Evolutionary conservation across 352 stramenopile species (phyloP), one percentile per base, ranked within the genome.

Genomic region (Phytophthora sp.): DNA sequence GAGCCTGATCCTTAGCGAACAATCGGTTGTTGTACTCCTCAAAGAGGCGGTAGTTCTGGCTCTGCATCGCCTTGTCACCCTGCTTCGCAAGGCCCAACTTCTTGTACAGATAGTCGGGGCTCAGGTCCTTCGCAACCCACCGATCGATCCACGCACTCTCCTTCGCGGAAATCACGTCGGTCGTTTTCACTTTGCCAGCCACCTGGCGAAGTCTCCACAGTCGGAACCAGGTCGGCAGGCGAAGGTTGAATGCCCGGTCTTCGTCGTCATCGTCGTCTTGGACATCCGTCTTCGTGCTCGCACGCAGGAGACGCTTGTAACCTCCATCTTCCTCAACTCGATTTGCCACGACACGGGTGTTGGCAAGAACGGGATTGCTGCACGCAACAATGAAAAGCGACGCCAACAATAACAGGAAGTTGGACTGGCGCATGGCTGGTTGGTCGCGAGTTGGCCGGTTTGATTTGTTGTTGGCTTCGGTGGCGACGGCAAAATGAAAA

Each of bases 331-430:
- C 18, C 4, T n/a, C n/a, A n/a, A n/a, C n/a, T n/a, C n/a, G n/a
- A n/a, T 12, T 30, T 11, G 39, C 39, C 10, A 32, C 39, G 3
- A 9, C 39, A 30, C 10, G 11, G n/a, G n/a, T n/a, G n/a, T n/a
- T n/a, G n/a, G n/a, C n/a, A n/a, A n/a, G n/a, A n/a, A n/a, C n/a
- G n/a, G n/a, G n/a, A 20, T 12, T 13, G 23, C 20, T 31, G 10
- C 10, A 31, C 3, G 13, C 39, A 30, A 20, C 12, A 3, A 66
- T 45, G 20, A 74, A 44, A 42, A 61, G 44, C 5, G 70, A 53
- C n/a, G 37, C 60, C 23, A 70, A 46, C 8, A 56, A 42, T 12
- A 57, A 7, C 24, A 37, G n/a, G n/a, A n/a, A 13, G 8, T 12
- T 9, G 20, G 6, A 46, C 3, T 26, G 39, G 3, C 39, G 39